phyloP scores from a whole-genome alignment of 176 grass and related monocot genomes.

The Pharus latifolius region DNA sequence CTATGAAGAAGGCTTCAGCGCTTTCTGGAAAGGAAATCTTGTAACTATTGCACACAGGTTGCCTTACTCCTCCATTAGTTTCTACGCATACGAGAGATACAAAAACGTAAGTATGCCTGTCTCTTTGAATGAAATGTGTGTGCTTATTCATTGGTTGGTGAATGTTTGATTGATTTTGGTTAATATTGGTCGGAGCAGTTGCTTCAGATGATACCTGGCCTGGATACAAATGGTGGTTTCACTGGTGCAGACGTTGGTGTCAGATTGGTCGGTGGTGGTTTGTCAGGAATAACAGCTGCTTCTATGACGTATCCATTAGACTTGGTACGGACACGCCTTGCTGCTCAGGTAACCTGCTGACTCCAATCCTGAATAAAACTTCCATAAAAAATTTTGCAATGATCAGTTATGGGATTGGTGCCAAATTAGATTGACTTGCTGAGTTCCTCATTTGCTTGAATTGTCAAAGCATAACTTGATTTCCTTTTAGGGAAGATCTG shows the following conservation, averaged over 20 bases:
- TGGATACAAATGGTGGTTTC: constrained; percentile 53
- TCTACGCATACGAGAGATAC: constrained; percentile 82
- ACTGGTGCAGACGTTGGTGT: constrained; percentile 55
- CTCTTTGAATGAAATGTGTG: not conserved
- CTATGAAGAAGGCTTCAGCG: constrained; percentile 74
- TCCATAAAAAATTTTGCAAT: not conserved
- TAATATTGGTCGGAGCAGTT: constrained; percentile 33
- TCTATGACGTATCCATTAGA: constrained; percentile 83
- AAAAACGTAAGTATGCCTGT: constrained; percentile 50
- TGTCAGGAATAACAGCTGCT: constrained; percentile 92
- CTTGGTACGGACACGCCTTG: constrained; percentile 76
- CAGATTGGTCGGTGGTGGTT: constrained; percentile 66
- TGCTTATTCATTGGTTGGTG: not conserved
- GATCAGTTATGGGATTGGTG: not conserved
- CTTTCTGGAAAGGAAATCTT: constrained; percentile 97
- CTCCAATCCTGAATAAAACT: not conserved
- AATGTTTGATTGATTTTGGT: not conserved
- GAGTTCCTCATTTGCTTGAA: not conserved
- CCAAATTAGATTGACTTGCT: not conserved
- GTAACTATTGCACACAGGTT: constrained; percentile 88
- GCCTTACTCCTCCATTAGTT: constrained; percentile 92
- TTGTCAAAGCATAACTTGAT: not conserved
- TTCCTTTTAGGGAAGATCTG: not conserved
- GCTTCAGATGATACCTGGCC: constrained; percentile 70
- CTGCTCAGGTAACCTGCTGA: constrained; percentile 64